Percentiles rank a stretch among this genome's conserved stretches.
Evolutionary conservation across 1,284 basidiomycete genomes (phyloP).

Genomic region (Leccinum griseonigrum): DNA sequence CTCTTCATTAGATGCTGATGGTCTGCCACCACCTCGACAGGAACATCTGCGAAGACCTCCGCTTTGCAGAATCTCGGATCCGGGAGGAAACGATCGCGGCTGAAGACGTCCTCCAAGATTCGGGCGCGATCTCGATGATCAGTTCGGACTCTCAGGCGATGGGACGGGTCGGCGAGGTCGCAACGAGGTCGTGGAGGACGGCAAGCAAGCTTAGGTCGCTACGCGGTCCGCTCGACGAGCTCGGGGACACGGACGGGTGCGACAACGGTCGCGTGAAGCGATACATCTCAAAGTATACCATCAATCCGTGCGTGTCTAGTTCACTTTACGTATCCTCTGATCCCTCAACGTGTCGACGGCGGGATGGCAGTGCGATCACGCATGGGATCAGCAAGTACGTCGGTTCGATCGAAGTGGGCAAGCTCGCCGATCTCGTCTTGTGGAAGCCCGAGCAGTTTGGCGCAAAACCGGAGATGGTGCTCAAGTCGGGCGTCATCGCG

Average conservation of each 20-base stretch:
- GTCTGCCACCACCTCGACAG: slow-evolving; percentile 91
- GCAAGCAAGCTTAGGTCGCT: slow-evolving; percentile 92
- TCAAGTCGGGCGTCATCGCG: slow-evolving; percentile 93
- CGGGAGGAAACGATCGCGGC: slow-evolving; percentile 96
- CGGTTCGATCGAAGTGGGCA: slow-evolving; percentile 82
- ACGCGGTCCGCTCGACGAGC: slow-evolving; percentile 61
- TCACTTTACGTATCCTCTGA: background rate
- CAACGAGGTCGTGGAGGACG: slow-evolving; percentile 93
- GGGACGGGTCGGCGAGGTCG: slow-evolving; percentile 96
- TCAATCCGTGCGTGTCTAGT: slow-evolving; percentile 77
- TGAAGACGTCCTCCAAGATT: slow-evolving; percentile 95
- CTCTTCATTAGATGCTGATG: slow-evolving; percentile 83
- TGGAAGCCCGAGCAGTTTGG: slow-evolving; percentile 96
- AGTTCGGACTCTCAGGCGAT: slow-evolving; percentile 96
- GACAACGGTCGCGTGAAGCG: slow-evolving; percentile 98
- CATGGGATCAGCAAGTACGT: slow-evolving; percentile 91
- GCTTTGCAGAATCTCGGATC: slow-evolving; percentile 97
- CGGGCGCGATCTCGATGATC: slow-evolving; percentile 95
- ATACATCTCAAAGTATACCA: slow-evolving; percentile 95
- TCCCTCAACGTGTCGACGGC: background rate
- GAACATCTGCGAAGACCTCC: slow-evolving; percentile 89
- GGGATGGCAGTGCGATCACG: slow-evolving; percentile 72
- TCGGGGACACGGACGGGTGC: slow-evolving; percentile 62
- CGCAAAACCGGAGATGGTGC: slow-evolving; percentile 85
- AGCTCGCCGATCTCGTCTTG: slow-evolving; percentile 90